Conservation (phyloP, 2,329 filamentous ascomycete species). For the Talaromyces sp. region DNA sequence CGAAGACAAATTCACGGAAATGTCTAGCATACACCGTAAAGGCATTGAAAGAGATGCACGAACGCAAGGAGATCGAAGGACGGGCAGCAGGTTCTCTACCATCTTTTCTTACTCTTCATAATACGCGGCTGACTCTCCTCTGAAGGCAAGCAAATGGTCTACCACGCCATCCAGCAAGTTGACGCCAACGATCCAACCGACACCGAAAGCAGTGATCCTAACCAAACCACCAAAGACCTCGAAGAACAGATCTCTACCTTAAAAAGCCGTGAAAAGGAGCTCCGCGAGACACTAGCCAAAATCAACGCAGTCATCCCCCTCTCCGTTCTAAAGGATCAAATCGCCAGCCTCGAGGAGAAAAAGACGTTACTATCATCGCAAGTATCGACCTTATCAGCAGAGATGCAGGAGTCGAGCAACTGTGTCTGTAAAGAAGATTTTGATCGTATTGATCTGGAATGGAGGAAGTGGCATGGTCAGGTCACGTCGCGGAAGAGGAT, state of each 20-base stretch:
- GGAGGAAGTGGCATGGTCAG: slow-evolving; percentile 46
- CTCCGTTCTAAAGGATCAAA: slow-evolving; percentile 47
- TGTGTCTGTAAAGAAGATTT: slow-evolving; percentile 52
- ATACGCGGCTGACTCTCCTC: neutral
- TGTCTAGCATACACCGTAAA: slow-evolving; percentile 57
- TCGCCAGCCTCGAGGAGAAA: slow-evolving; percentile 47
- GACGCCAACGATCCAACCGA: slow-evolving; percentile 49
- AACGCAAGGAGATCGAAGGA: slow-evolving; percentile 59
- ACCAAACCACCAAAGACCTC: slow-evolving; percentile 47
- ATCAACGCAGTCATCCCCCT: slow-evolving; percentile 53
- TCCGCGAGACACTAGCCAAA: slow-evolving; percentile 48
- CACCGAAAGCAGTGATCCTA: slow-evolving; percentile 51
- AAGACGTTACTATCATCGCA: slow-evolving; percentile 42
- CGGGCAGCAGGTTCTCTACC: slow-evolving; percentile 50
- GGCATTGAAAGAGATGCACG: slow-evolving; percentile 62
- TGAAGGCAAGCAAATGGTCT: slow-evolving; percentile 62
- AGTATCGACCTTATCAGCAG: slow-evolving; percentile 27
- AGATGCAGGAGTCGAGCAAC: neutral
- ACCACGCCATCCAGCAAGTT: slow-evolving; percentile 57
- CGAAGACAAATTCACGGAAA: neutral
- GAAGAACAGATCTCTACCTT: slow-evolving; percentile 47
- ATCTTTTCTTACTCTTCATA: neutral
- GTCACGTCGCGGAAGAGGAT: slow-evolving; percentile 49
- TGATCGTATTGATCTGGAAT: slow-evolving; percentile 47
- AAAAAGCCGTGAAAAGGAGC: slow-evolving; percentile 49